Base-by-base conservation (phyloP, 345 rosid species). In the Viola odorata region DNA sequence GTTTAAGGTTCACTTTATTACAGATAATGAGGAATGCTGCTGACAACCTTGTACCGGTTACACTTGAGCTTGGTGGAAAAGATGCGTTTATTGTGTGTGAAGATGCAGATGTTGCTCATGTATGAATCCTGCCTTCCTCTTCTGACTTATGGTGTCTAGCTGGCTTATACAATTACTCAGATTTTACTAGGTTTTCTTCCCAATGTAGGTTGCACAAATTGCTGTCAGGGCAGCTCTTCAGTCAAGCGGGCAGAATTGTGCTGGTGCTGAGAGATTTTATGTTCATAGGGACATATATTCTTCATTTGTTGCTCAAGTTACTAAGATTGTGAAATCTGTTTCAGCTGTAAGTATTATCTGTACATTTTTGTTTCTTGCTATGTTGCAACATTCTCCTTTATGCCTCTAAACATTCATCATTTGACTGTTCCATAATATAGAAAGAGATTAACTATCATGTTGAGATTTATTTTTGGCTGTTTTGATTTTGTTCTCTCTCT, bases 231-330 rank as follows among this genome's bases (percentile, higher is more conserved):
- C 86, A 23, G 73, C 81, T 61, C 91, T 94, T 75, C 97, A 94
- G 79, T 94, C 99, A 58, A 83, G 97, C 58, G 99, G 97, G 62
- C 99, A 94, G 83, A 94, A 90, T 67, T 94, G 99, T 85, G 99
- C 97, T 57, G 99, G 99, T 63, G 97, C 99, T 67, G 99, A 94
- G 78, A 86, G 97, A 72, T 94, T 90, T 77, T 90, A 94, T 80
- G 97, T 90, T 67, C 97, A 86, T 67, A 81, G 59, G 75, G 89
- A 88, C 67, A 68, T 90, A 50, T 85, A 85, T 80, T 61, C 91
- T 67, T 78, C 90, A 66, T 94, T 94, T 77, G 80, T 86, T 68
- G 81, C 67, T 77, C 81, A 88, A 84, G 82, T 94, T 53, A 41
- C 88, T 40, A 85, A 82, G 62, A 86, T 94, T 57, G 83, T 94